These are phyloP conservation scores for Kodamaea sp. DNA, from an alignment of 1,139 yeast species.

Conservation along the genomic window DNA sequence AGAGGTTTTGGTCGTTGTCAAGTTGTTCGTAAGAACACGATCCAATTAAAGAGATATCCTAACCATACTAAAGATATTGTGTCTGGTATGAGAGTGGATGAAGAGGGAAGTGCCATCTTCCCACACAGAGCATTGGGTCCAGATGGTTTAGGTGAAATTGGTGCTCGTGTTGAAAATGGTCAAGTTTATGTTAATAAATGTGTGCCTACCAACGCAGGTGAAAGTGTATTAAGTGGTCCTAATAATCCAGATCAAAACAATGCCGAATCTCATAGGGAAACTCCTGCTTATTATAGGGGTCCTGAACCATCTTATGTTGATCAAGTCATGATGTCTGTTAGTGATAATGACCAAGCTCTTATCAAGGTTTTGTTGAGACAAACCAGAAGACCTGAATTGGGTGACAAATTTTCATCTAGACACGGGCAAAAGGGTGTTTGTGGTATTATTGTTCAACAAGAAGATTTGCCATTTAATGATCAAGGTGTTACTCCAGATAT, in stretches of 20 bases:
- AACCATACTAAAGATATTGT: slow-evolving; percentile 90
- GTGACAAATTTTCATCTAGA: slow-evolving; percentile 95
- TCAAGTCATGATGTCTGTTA: slow-evolving; percentile 95
- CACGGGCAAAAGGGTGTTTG: slow-evolving; percentile 99
- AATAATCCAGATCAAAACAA: slow-evolving; percentile 21
- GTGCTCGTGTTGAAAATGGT: slow-evolving; percentile 84
- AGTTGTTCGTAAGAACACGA: slow-evolving; percentile 89
- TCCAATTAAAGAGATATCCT: slow-evolving; percentile 84
- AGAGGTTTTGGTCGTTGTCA: slow-evolving; percentile 99
- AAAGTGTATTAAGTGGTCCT: slow-evolving; percentile 53
- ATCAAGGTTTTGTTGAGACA: slow-evolving; percentile 90
- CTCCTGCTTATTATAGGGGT: slow-evolving; percentile 87
- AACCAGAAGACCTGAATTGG: slow-evolving; percentile 95
- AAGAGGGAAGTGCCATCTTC: slow-evolving; percentile 72
- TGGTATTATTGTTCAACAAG: slow-evolving; percentile 95
- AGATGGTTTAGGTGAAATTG: slow-evolving; percentile 97
- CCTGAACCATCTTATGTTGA: slow-evolving; percentile 96
- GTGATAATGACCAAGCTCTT: slow-evolving; percentile 92
- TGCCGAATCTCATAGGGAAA: slow-evolving; percentile 72
- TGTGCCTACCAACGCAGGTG: slow-evolving; percentile 85
- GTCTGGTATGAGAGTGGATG: slow-evolving; percentile 87
- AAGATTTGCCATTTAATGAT: slow-evolving; percentile 93
- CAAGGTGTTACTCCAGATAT: slow-evolving; percentile 90
- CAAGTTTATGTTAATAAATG: slow-evolving; percentile 92
- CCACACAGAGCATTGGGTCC: slow-evolving; percentile 86